A percentile compares a stretch with the other conserved stretches of the same genome.
Evolutionary conservation across 768 basidiomycete genomes (phyloP).

Genomic region (Naganishia onofrii): DNA sequence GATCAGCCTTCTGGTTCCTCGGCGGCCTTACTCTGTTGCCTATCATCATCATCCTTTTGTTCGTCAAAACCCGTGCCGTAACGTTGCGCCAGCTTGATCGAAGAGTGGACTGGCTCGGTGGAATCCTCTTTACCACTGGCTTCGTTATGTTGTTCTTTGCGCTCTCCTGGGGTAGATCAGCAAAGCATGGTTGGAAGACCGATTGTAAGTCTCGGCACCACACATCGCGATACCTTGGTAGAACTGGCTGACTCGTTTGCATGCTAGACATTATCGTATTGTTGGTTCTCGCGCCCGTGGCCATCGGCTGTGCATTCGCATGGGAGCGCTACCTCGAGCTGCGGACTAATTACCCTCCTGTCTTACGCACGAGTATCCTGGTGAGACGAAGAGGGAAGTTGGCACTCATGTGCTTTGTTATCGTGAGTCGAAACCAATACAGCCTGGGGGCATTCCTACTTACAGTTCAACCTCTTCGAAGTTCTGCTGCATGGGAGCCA

Average conservation of each 20-base stretch:
- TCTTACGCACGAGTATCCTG: too few species aligned
- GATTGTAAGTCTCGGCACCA: neutral
- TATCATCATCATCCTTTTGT: neutral
- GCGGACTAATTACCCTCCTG: too few species aligned
- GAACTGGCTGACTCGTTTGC: neutral
- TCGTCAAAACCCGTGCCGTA: neutral
- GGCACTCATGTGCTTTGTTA: neutral
- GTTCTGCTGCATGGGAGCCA: neutral
- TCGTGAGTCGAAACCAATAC: neutral
- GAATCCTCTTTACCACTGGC: neutral
- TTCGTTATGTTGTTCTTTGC: neutral
- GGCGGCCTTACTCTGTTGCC: neutral
- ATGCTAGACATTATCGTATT: neutral
- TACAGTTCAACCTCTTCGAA: neutral
- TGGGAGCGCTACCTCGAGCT: too few species aligned
- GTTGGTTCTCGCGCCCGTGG: too few species aligned
- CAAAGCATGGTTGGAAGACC: neutral
- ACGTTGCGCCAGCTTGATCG: neutral
- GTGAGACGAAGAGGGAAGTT: too few species aligned
- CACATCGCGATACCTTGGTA: neutral
- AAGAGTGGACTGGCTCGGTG: neutral
- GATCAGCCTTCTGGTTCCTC: neutral
- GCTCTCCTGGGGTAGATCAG: neutral
- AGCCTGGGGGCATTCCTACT: neutral
- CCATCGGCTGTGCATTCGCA: too few species aligned